phyloP scores from a whole-genome alignment of 768 basidiomycete species.

The Lentinula sp. region DNA sequence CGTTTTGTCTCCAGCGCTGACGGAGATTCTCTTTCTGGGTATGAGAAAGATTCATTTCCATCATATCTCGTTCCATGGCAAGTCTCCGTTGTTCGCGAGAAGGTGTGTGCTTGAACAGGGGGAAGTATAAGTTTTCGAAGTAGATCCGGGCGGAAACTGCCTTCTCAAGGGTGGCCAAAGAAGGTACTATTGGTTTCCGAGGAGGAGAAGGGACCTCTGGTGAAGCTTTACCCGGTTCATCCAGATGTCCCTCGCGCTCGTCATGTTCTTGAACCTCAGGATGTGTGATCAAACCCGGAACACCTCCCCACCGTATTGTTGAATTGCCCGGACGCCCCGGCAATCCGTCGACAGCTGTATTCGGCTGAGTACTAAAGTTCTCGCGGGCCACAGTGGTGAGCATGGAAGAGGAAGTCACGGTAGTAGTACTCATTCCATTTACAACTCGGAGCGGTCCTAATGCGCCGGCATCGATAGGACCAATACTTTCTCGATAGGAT shows the following conservation, averaged over 20 bases:
- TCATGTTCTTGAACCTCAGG: constrained; percentile 61
- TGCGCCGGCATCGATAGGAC: constrained; percentile 32
- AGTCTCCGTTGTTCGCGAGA: constrained; percentile 80
- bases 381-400: constrained; percentile 73
- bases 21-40: constrained; percentile 68
- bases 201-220: constrained; percentile 30
- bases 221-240: constrained; percentile 21
- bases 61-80: constrained; percentile 88
- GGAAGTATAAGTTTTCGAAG: constrained; percentile 90
- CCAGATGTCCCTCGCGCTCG: constrained; percentile 30
- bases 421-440: constrained; percentile 67
- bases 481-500: constrained; percentile 30
- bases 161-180: constrained; percentile 87
- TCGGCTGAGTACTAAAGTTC: constrained; percentile 35
- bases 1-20: constrained; percentile 76
- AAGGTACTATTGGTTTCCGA: constrained; percentile 68
- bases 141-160: constrained; percentile 89
- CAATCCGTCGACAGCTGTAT: constrained; percentile 38
- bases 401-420: constrained; percentile 44
- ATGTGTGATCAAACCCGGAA: constrained; percentile 45
- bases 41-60: constrained; percentile 61
- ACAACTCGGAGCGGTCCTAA: constrained; percentile 66
- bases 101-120: constrained; percentile 75
- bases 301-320: constrained; percentile 53
- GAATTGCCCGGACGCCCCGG: constrained; percentile 55